Percentiles rank a stretch among this genome's conserved stretches.
Evolutionary conservation across 306 rosid genomes (phyloP).

Genomic region (Albizia julibrissin): DNA sequence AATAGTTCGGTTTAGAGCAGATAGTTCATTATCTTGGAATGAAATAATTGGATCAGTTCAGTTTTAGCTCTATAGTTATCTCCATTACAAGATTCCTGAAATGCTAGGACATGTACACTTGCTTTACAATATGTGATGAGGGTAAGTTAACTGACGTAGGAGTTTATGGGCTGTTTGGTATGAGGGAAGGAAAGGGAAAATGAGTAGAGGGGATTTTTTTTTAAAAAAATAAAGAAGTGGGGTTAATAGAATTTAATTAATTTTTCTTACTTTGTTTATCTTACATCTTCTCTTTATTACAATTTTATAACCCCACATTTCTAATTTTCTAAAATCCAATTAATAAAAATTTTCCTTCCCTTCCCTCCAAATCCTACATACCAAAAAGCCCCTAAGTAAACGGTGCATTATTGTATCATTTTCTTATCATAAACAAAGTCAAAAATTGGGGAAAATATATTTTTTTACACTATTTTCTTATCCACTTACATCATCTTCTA

Average conservation of each 20-base stretch:
- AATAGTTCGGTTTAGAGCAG: neutral
- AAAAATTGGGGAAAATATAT: neutral
- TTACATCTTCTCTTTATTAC: no score
- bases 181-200: no score
- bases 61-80: conserved; percentile 38
- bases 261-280: no score
- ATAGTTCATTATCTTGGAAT: conserved; percentile 21
- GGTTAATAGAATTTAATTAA: no score
- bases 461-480: neutral
- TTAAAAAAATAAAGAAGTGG: no score
- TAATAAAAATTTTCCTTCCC: no score
- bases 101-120: conserved; percentile 23
- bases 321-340: no score
- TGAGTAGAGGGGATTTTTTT: no score
- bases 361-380: no score
- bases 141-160: neutral
- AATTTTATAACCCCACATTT: no score
- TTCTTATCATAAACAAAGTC: neutral
- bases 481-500: neutral
- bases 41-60: conserved; percentile 31
- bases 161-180: no score
- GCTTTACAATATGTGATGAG: conserved; percentile 3
- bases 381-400: neutral
- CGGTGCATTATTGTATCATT: neutral
- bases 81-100: conserved; percentile 37